phyloP scores from a whole-genome alignment of 495 filamentous ascomycete species.

The Penicillium longicatenatum region DNA sequence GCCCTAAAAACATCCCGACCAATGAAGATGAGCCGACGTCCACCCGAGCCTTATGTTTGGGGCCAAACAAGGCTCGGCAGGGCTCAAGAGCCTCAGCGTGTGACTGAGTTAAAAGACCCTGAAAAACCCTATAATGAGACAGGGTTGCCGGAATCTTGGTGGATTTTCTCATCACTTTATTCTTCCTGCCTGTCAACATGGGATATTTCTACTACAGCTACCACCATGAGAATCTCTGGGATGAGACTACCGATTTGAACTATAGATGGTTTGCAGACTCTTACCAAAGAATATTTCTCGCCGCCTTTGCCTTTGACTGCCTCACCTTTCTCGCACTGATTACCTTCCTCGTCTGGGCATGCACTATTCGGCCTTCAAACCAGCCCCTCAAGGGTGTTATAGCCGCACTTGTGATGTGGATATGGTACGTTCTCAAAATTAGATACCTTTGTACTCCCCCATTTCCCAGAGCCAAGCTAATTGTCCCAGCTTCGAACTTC shows the following conservation, averaged over 20 bases:
- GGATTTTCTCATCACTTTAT: not conserved
- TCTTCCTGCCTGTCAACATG: not conserved
- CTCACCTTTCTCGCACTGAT: conserved; percentile 21
- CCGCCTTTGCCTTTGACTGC: conserved; percentile 22
- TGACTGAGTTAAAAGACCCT: conserved; percentile 4
- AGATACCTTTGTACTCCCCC: not conserved
- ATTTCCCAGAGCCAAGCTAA: not conserved
- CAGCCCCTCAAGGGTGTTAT: conserved; percentile 16
- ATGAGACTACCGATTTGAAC: conserved; percentile 2
- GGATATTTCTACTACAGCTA: not conserved
- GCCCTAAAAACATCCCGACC: not conserved
- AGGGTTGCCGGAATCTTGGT: not conserved
- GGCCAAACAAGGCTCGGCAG: not conserved
- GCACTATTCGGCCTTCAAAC: conserved; percentile 17
- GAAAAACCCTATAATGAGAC: not conserved
- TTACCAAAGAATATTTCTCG: conserved; percentile 5
- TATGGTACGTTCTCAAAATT: conserved; percentile 16
- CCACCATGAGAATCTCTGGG: conserved; percentile 14
- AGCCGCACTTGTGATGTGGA: conserved; percentile 10
- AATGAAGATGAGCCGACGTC: not conserved
- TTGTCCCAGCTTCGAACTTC: not conserved
- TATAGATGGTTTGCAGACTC: not conserved
- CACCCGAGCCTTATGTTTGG: not conserved
- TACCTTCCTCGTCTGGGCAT: conserved; percentile 26
- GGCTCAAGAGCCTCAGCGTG: conserved; percentile 1